A percentile compares a stretch with the other conserved stretches of the same genome.
Evolutionary conservation across 164 flowering plant genomes (phyloP).

Genomic region (Chimonanthus salicifolius): DNA sequence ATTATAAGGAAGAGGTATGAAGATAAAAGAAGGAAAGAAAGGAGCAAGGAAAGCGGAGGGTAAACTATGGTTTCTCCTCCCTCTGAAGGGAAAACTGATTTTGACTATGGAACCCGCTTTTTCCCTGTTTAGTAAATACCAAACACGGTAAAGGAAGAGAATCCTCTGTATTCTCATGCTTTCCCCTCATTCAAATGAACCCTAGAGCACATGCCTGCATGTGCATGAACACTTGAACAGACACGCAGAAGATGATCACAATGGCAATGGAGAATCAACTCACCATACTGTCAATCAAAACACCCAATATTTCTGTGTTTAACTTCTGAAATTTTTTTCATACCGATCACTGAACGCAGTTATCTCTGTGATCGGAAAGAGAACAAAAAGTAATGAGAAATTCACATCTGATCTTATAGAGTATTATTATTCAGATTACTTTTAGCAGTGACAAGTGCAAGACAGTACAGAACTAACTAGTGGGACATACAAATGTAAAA

Average conservation of each 20-base stretch:
- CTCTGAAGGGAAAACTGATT: too few species aligned
- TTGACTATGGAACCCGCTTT: too few species aligned
- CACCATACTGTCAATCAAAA: slow-evolving; percentile 95
- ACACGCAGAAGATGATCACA: background rate
- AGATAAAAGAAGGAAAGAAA: too few species aligned
- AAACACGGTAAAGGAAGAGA: too few species aligned
- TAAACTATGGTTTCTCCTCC: too few species aligned
- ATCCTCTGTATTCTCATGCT: too few species aligned
- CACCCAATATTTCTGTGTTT: slow-evolving; percentile 94
- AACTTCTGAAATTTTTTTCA: slow-evolving; percentile 81
- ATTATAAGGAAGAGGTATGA: too few species aligned
- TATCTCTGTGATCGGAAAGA: slow-evolving; percentile 50
- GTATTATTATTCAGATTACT: background rate
- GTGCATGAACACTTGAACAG: background rate
- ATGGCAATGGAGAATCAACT: slow-evolving; percentile 14
- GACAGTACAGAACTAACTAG: slow-evolving; percentile 46
- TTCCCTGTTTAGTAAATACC: too few species aligned
- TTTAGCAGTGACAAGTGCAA: background rate
- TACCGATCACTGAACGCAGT: slow-evolving; percentile 98
- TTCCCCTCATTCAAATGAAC: too few species aligned
- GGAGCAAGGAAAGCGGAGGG: too few species aligned
- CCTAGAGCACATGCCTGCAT: too few species aligned
- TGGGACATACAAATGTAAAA: slow-evolving; percentile 98
- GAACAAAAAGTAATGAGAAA: background rate
- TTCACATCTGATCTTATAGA: background rate